Evolutionary conservation across 2,329 filamentous ascomycete species (phyloP).

Genomic region (Paraphaeosphaeria minitans): DNA sequence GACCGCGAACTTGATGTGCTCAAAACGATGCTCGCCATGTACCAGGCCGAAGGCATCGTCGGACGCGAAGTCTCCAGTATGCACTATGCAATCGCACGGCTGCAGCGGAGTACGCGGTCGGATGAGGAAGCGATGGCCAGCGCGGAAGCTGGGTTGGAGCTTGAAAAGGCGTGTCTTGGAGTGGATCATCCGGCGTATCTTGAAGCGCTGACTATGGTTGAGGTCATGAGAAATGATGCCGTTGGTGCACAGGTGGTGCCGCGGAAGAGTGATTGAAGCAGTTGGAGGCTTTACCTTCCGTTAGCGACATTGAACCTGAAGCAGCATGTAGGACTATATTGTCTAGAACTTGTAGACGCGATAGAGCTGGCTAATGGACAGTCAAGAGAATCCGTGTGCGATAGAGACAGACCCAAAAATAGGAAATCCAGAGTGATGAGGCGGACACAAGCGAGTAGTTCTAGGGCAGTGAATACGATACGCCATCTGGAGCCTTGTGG

Average conservation of each 20-base stretch:
- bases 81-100: neutral
- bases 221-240: neutral
- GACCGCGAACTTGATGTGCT: neutral
- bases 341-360: too few species aligned
- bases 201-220: neutral
- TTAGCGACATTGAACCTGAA: neutral
- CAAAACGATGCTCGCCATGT: neutral
- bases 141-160: neutral
- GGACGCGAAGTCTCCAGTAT: slow-evolving; percentile 8
- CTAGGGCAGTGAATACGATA: too few species aligned
- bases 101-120: neutral
- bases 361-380: too few species aligned
- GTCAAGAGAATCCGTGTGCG: too few species aligned
- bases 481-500: neutral
- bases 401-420: too few species aligned
- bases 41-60: neutral
- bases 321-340: too few species aligned
- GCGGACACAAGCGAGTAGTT: too few species aligned
- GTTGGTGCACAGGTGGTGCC: too few species aligned
- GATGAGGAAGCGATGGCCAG: neutral
- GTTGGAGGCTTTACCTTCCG: neutral
- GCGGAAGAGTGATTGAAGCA: neutral
- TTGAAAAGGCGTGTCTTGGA: slow-evolving; percentile 2
- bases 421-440: too few species aligned
- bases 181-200: slow-evolving; percentile 5